Evolutionary conservation across 768 basidiomycete genomes (phyloP).

Genomic region (Pulveroboletus sp.): DNA sequence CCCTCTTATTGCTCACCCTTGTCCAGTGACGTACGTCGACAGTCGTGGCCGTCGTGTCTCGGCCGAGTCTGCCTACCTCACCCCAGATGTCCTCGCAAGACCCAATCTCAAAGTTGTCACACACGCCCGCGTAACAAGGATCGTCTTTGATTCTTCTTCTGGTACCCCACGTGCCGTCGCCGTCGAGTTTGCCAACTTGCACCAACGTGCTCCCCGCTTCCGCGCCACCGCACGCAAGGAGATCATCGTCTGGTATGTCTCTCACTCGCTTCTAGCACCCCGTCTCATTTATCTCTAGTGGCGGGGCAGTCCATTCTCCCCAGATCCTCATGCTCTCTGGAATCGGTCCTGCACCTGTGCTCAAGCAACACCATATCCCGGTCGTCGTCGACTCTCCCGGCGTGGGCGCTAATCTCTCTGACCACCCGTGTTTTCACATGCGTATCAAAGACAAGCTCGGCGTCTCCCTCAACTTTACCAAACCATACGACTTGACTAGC

Average conservation of each 20-base stretch:
- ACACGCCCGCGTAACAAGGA: slow-evolving; percentile 52
- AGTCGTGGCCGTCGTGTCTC: slow-evolving; percentile 52
- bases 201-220: slow-evolving; percentile 30
- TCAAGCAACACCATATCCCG: slow-evolving; percentile 51
- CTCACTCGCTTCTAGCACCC: not conserved
- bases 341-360: slow-evolving; percentile 62
- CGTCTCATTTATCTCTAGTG: slow-evolving; percentile 33
- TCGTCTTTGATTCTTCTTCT: slow-evolving; percentile 49
- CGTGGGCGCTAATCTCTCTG: slow-evolving; percentile 71
- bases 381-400: slow-evolving; percentile 63
- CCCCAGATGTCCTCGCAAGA: slow-evolving; percentile 57
- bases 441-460: slow-evolving; percentile 51
- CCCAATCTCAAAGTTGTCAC: slow-evolving; percentile 64
- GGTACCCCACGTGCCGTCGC: slow-evolving; percentile 50
- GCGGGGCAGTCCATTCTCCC: slow-evolving; percentile 63
- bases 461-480: slow-evolving; percentile 40
- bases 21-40: slow-evolving; percentile 66
- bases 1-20: slow-evolving; percentile 2
- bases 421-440: slow-evolving; percentile 59
- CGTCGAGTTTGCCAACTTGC: slow-evolving; percentile 53
- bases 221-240: slow-evolving; percentile 52
- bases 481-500: slow-evolving; percentile 19
- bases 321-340: slow-evolving; percentile 74
- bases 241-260: slow-evolving; percentile 56
- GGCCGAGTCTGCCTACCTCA: slow-evolving; percentile 66